Evolutionary conservation across 2,329 filamentous ascomycete species (phyloP).

Genomic region (Cladosporium sp.): DNA sequence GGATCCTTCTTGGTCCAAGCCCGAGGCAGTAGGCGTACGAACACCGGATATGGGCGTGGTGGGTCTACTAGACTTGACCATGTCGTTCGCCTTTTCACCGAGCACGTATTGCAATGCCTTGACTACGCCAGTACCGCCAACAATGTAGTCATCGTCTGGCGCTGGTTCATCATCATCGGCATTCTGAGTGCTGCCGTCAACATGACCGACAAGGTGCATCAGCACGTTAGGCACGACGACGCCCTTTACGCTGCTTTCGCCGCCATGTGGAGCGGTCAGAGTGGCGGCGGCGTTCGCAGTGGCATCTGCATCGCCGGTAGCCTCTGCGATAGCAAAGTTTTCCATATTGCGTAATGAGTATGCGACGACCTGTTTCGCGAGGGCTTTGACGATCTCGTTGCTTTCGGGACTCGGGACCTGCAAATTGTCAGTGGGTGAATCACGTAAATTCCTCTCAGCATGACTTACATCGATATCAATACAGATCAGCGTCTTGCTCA

Average conservation of each 20-base stretch:
- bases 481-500: slow-evolving; percentile 79
- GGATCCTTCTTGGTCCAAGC: slow-evolving; percentile 28
- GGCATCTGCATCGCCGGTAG: slow-evolving; percentile 36
- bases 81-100: slow-evolving; percentile 64
- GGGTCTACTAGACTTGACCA: slow-evolving; percentile 35
- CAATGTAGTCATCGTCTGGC: slow-evolving; percentile 90
- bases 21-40: slow-evolving; percentile 35
- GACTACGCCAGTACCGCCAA: slow-evolving; percentile 90
- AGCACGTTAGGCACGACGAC: slow-evolving; percentile 76
- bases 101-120: slow-evolving; percentile 90
- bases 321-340: slow-evolving; percentile 64
- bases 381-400: slow-evolving; percentile 85
- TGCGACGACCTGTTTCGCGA: slow-evolving; percentile 90
- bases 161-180: slow-evolving; percentile 64
- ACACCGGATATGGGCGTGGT: slow-evolving; percentile 40
- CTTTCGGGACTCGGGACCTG: slow-evolving; percentile 67
- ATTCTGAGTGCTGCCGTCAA: slow-evolving; percentile 46
- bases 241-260: slow-evolving; percentile 49
- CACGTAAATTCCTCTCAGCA: neutral
- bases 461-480: slow-evolving; percentile 73
- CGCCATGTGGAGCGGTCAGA: slow-evolving; percentile 37
- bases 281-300: slow-evolving; percentile 44
- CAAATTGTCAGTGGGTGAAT: neutral
- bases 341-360: slow-evolving; percentile 93
- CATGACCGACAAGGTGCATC: slow-evolving; percentile 77